These are phyloP conservation scores for Sclerotinia nivalis DNA, from an alignment of 2,329 filamentous ascomycete species.

Conservation along the genomic window DNA sequence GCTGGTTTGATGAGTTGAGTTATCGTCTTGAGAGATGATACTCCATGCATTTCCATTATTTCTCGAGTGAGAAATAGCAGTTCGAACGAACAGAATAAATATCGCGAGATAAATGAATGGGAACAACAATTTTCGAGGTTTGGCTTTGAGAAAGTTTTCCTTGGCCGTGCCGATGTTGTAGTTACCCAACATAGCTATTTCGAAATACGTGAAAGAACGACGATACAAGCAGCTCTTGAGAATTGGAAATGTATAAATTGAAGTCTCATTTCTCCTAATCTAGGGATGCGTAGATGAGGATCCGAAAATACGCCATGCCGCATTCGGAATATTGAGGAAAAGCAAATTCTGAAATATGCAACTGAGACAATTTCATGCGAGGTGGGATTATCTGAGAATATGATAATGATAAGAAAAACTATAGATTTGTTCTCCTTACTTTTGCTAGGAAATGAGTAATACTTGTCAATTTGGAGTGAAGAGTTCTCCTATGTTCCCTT, in stretches of 20 bases:
- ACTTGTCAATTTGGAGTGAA: too few species aligned
- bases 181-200: slow-evolving; percentile 14
- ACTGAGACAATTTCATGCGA: slow-evolving; percentile 17
- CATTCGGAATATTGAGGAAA: neutral
- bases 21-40: neutral
- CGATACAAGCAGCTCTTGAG: neutral
- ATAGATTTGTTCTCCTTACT: neutral
- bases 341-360: slow-evolving; percentile 11
- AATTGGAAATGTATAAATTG: neutral
- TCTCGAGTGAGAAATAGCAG: slow-evolving; percentile 8
- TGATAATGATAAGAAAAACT: slow-evolving; percentile 1
- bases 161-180: slow-evolving; percentile 11
- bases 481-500: too few species aligned
- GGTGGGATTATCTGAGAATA: neutral
- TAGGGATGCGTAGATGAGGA: neutral
- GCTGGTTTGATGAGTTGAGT: neutral
- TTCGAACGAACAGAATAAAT: slow-evolving; percentile 15
- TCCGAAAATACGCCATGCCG: neutral
- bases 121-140: slow-evolving; percentile 19
- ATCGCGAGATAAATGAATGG: slow-evolving; percentile 14
- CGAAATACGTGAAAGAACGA: neutral
- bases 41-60: neutral
- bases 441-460: neutral
- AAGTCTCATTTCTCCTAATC: neutral
- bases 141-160: slow-evolving; percentile 20